phyloP scores from a whole-genome alignment of 139 green algal species.

The Micromonas pusilla region DNA sequence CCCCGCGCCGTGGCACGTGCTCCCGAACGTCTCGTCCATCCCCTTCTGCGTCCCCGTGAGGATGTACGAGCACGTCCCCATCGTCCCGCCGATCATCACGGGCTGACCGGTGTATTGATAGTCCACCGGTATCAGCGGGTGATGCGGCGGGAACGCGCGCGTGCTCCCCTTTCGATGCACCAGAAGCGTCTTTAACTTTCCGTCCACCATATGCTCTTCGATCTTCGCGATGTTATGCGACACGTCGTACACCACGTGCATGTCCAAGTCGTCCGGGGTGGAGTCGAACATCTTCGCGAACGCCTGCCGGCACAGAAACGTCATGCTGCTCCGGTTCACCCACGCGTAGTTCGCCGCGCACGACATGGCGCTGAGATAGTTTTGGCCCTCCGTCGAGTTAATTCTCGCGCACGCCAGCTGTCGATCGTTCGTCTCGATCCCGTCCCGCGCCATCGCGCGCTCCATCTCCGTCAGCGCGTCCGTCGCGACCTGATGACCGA shows the following conservation, averaged over 20 bases:
- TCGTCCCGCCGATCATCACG: slow-evolving; percentile 84
- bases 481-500: slow-evolving; percentile 84
- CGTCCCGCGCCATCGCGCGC: slow-evolving; percentile 67
- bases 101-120: slow-evolving; percentile 83
- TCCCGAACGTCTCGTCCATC: slow-evolving; percentile 75
- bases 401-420: slow-evolving; percentile 84
- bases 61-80: slow-evolving; percentile 75
- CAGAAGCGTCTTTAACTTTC: slow-evolving; percentile 61
- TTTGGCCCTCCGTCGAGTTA: slow-evolving; percentile 55
- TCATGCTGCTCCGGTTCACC: slow-evolving; percentile 83
- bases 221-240: slow-evolving; percentile 86
- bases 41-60: slow-evolving; percentile 78
- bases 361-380: slow-evolving; percentile 83
- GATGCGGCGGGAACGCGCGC: slow-evolving; percentile 78
- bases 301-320: slow-evolving; percentile 65
- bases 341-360: slow-evolving; percentile 87
- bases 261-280: slow-evolving; percentile 77
- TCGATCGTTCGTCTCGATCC: slow-evolving; percentile 67
- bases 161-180: slow-evolving; percentile 85
- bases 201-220: slow-evolving; percentile 79
- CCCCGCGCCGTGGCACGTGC: slow-evolving; percentile 76
- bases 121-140: slow-evolving; percentile 80
- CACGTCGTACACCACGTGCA: slow-evolving; percentile 89
- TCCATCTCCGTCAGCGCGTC: slow-evolving; percentile 81
- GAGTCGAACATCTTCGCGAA: slow-evolving; percentile 74